phyloP scores from a whole-genome alignment of 108 stramenopile genomes.

The Aurantiochytrium sp. region DNA sequence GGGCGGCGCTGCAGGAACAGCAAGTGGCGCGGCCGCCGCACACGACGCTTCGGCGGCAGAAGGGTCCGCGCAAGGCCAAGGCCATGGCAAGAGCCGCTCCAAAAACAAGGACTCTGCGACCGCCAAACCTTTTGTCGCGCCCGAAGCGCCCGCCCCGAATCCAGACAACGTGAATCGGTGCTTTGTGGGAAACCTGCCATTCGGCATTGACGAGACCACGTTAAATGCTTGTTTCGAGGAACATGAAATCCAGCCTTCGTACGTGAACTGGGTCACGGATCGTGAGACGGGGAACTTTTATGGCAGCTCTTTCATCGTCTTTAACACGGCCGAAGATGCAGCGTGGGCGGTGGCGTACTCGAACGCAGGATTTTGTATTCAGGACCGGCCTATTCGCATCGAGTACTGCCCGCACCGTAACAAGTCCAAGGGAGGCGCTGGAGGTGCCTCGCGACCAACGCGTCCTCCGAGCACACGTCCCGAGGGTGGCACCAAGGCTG shows the following conservation, averaged over 20 bases:
- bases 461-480: not conserved
- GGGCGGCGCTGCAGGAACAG: not conserved
- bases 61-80: not conserved
- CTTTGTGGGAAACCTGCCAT: constrained; percentile 35
- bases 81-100: not conserved
- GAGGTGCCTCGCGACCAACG: constrained; percentile 28
- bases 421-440: constrained; percentile 54
- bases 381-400: constrained; percentile 83
- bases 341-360: constrained; percentile 36
- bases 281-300: constrained; percentile 45
- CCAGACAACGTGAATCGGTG: constrained; percentile 41
- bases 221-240: not conserved
- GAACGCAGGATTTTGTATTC: constrained; percentile 57
- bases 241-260: not conserved
- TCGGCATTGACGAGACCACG: constrained; percentile 23
- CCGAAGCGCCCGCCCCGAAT: constrained; percentile 55
- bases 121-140: constrained; percentile 29
- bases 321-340: constrained; percentile 25
- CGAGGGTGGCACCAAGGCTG: constrained; percentile 39
- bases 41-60: too few species aligned
- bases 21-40: too few species aligned
- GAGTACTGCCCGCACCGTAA: constrained; percentile 72
- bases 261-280: constrained; percentile 43
- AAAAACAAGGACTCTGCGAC: not conserved
- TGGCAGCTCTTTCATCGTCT: constrained; percentile 40